Percentiles rank a stretch among this genome's conserved stretches.
phyloP scores from a whole-genome alignment of 2,329 filamentous ascomycete genomes.

The Chlorencoelia australis region DNA sequence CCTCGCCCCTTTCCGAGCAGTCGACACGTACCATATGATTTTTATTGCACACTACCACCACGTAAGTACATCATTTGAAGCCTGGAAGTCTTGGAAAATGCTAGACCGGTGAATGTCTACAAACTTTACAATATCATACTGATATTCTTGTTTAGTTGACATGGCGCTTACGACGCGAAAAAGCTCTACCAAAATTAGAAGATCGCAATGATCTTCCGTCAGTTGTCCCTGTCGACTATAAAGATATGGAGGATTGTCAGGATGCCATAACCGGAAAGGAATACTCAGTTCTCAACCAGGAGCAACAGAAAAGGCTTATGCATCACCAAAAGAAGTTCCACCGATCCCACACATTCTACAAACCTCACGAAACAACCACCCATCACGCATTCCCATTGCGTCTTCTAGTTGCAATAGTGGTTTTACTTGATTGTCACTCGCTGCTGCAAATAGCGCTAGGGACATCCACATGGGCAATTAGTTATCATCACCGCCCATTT shows the following conservation, averaged over 20 bases:
- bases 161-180: conserved; percentile 48
- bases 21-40: conserved; percentile 79
- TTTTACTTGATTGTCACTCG: conserved; percentile 70
- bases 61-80: too few species aligned
- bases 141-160: too few species aligned
- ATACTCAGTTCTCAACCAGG: conserved; percentile 50
- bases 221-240: conserved; percentile 13
- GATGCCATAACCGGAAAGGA: conserved; percentile 30
- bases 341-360: conserved; percentile 81
- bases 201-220: conserved; percentile 52
- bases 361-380: conserved; percentile 75
- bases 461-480: conserved; percentile 68
- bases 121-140: too few species aligned
- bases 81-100: too few species aligned
- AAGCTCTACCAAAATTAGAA: conserved; percentile 44
- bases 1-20: conserved; percentile 61
- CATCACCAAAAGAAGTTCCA: conserved; percentile 74
- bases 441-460: conserved; percentile 73
- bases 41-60: conserved; percentile 54
- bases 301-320: conserved; percentile 59
- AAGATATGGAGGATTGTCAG: conserved; percentile 18
- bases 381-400: conserved; percentile 70
- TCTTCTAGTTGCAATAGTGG: conserved; percentile 66
- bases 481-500: conserved; percentile 56
- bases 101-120: too few species aligned